phyloP scores from a whole-genome alignment of 768 basidiomycete species.

The Sarcodon aspratus region DNA sequence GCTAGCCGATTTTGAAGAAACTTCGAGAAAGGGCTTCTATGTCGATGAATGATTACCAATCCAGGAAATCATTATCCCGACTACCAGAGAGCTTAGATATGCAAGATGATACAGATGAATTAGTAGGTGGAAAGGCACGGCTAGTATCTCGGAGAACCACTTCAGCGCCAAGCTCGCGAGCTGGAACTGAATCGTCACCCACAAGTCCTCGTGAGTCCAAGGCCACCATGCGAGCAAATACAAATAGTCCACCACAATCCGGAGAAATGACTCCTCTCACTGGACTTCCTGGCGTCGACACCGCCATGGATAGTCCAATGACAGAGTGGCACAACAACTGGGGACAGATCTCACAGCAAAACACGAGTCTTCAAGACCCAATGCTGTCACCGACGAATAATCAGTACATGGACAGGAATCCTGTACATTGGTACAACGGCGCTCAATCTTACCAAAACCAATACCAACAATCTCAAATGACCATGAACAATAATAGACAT shows the following conservation, averaged over 20 bases:
- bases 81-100: conserved; percentile 28
- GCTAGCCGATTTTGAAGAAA: conserved; percentile 50
- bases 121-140: conserved; percentile 55
- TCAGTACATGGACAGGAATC: background rate
- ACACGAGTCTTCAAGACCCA: background rate
- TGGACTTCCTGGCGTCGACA: too few species aligned
- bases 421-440: background rate
- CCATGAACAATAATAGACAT: too few species aligned
- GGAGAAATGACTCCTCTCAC: background rate
- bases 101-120: conserved; percentile 51
- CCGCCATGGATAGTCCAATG: background rate
- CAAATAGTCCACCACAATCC: background rate
- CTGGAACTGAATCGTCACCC: conserved; percentile 20
- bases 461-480: background rate
- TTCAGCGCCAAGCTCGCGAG: conserved; percentile 24
- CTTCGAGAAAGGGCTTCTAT: conserved; percentile 36
- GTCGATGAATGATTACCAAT: conserved; percentile 23
- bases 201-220: conserved; percentile 15
- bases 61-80: conserved; percentile 17
- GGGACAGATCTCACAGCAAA: background rate
- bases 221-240: background rate
- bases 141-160: conserved; percentile 40
- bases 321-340: background rate
- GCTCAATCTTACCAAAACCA: background rate
- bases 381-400: background rate